A percentile compares a stretch with the other conserved stretches of the same genome.
Conservation (phyloP, 371 early-diverging fungal species). For the Vairimorpha ceranae region DNA sequence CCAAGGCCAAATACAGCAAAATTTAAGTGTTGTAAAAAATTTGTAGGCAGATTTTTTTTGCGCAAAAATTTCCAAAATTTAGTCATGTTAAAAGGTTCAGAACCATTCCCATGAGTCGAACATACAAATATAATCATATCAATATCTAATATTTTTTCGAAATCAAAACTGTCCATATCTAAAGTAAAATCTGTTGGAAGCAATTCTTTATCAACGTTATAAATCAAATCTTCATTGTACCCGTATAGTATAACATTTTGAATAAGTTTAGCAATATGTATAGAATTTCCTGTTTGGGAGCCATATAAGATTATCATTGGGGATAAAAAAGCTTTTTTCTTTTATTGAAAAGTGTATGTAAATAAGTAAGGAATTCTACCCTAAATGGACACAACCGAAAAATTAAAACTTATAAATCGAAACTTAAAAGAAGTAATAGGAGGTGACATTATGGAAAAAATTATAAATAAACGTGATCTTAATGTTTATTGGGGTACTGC, state of each 20-base stretch:
- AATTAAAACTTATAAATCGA: constrained; percentile 77
- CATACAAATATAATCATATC: constrained; percentile 57
- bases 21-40: constrained; percentile 25
- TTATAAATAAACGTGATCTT: constrained; percentile 77
- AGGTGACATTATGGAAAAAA: constrained; percentile 73
- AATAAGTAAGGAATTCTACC: too few relatives aligned
- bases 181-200: not conserved
- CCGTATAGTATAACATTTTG: constrained; percentile 16
- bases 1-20: constrained; percentile 62
- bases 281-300: constrained; percentile 54
- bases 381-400: constrained; percentile 63
- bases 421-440: constrained; percentile 93
- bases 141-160: constrained; percentile 16
- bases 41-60: constrained; percentile 31
- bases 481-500: constrained; percentile 98
- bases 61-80: constrained; percentile 48
- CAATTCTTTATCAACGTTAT: not conserved
- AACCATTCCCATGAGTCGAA: constrained; percentile 62
- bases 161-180: constrained; percentile 34
- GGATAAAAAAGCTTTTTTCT: not conserved
- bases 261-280: constrained; percentile 40
- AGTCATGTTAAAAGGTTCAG: constrained; percentile 55
- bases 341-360: too few relatives aligned
- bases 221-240: constrained; percentile 15
- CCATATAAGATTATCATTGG: constrained; percentile 51